Percentiles rank a stretch among this genome's conserved stretches.
These are phyloP conservation scores for Mycena crocata DNA, from an alignment of 768 basidiomycete genomes.

Conservation along the genomic window DNA sequence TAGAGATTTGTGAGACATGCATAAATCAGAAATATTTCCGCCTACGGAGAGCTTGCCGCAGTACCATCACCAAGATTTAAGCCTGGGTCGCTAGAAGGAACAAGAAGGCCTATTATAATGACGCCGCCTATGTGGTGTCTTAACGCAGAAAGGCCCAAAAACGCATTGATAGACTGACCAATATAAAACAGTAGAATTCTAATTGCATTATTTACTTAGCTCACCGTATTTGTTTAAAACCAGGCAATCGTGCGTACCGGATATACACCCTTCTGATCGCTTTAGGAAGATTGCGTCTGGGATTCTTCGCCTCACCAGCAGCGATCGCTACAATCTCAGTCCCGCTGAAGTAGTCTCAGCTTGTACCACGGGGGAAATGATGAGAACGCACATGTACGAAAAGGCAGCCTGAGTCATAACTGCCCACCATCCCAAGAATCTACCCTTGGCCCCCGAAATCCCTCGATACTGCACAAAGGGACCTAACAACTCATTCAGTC, in stretches of 20 bases:
- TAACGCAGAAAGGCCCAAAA: too few species aligned
- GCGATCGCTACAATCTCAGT: constrained; percentile 96
- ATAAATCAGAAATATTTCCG: background rate
- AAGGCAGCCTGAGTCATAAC: constrained; percentile 91
- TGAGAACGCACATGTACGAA: constrained; percentile 59
- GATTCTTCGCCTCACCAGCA: constrained; percentile 93
- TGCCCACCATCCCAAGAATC: constrained; percentile 72
- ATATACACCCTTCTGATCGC: constrained; percentile 82
- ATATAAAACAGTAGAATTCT: constrained; percentile 69
- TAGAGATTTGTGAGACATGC: background rate
- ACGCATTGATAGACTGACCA: too few species aligned
- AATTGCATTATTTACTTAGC: background rate
- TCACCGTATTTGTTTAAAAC: background rate
- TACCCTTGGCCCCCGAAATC: constrained; percentile 77
- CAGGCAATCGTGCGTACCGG: too few species aligned
- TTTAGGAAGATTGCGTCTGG: constrained; percentile 69
- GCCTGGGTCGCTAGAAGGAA: constrained; percentile 72
- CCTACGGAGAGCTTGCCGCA: constrained; percentile 75
- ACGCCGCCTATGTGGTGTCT: too few species aligned
- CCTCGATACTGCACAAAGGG: constrained; percentile 80
- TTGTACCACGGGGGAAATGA: background rate
- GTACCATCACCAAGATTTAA: constrained; percentile 67
- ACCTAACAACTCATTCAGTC: constrained; percentile 51
- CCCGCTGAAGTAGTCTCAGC: constrained; percentile 62
- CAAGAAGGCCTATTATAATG: constrained; percentile 84